Evolutionary conservation across 208 protist species (phyloP).

Genomic region (Acanthamoeba divionensis): DNA sequence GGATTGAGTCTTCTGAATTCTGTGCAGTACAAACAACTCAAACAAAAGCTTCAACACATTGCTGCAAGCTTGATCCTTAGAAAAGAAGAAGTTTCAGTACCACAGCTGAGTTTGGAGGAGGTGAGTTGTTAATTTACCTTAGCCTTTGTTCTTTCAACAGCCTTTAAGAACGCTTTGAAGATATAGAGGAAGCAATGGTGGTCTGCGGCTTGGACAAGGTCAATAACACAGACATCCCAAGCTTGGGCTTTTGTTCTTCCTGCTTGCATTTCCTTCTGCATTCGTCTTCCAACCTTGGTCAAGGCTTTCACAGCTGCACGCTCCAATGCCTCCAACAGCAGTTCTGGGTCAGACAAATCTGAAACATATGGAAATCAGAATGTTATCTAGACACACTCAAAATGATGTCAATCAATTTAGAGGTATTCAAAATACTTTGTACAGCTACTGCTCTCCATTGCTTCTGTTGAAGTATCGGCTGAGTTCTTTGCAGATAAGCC

Average conservation of each 20-base stretch:
- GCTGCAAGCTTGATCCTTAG: too few relatives aligned
- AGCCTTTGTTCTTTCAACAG: too few relatives aligned
- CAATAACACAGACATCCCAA: conserved; percentile 30
- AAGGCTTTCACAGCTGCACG: neutral
- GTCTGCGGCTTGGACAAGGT: conserved; percentile 19
- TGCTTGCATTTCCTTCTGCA: conserved; percentile 6
- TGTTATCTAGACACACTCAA: too few relatives aligned
- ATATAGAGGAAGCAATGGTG: neutral
- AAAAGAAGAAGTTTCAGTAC: too few relatives aligned
- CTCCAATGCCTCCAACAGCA: conserved; percentile 15
- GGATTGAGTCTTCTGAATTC: neutral
- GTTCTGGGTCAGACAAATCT: too few relatives aligned
- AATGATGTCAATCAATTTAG: too few relatives aligned
- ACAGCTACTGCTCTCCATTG: too few relatives aligned
- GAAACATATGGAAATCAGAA: too few relatives aligned
- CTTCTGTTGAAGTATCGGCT: conserved; percentile 1
- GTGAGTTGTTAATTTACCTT: too few relatives aligned
- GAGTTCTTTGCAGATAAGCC: conserved; percentile 16
- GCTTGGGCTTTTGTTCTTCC: conserved; percentile 5
- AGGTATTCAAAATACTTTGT: too few relatives aligned
- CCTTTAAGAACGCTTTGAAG: neutral
- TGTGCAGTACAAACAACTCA: conserved; percentile 2
- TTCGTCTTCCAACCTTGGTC: neutral
- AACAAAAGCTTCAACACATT: conserved; percentile 21
- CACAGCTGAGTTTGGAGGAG: too few relatives aligned